Evolutionary conservation across 2,329 filamentous ascomycete genomes (phyloP).

Genomic region (Myriosclerotinia curreyana): DNA sequence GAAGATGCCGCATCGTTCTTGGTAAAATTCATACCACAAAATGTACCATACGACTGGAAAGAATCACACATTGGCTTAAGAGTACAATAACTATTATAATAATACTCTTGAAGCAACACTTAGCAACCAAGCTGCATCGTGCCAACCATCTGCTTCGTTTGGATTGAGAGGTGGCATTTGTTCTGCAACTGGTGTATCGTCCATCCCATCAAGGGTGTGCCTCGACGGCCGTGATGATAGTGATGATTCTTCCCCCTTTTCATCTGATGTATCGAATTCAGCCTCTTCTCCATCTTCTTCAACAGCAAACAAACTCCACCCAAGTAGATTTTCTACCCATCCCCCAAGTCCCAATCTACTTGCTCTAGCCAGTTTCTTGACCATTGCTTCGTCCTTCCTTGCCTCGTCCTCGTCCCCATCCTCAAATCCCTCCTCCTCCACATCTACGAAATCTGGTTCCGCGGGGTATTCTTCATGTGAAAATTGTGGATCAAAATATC

Average conservation of each 20-base stretch:
- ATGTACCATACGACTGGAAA: conserved; percentile 8
- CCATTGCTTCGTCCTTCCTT: conserved; percentile 56
- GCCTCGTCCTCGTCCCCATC: conserved; percentile 50
- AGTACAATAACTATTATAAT: not conserved
- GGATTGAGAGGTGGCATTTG: conserved; percentile 49
- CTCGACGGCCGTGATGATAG: conserved; percentile 32
- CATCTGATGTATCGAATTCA: conserved; percentile 43
- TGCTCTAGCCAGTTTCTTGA: conserved; percentile 55
- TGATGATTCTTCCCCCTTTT: conserved; percentile 39
- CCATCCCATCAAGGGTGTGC: conserved; percentile 24
- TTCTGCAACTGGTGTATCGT: conserved; percentile 44
- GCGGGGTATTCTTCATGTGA: conserved; percentile 42
- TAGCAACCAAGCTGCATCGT: conserved; percentile 65
- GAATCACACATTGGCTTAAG: not conserved
- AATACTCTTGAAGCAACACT: conserved; percentile 50
- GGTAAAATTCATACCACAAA: conserved; percentile 16
- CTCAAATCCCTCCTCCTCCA: conserved; percentile 58
- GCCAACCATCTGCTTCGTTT: conserved; percentile 59
- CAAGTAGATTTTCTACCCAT: conserved; percentile 58
- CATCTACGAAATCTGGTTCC: conserved; percentile 61
- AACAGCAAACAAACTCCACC: conserved; percentile 61
- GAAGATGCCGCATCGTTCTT: conserved; percentile 5
- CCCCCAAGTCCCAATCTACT: conserved; percentile 52
- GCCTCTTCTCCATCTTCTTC: conserved; percentile 57
- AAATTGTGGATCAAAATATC: conserved; percentile 44